These are phyloP conservation scores for Elsinoe australis DNA, from an alignment of 2,329 filamentous ascomycete genomes.

Conservation along the genomic window DNA sequence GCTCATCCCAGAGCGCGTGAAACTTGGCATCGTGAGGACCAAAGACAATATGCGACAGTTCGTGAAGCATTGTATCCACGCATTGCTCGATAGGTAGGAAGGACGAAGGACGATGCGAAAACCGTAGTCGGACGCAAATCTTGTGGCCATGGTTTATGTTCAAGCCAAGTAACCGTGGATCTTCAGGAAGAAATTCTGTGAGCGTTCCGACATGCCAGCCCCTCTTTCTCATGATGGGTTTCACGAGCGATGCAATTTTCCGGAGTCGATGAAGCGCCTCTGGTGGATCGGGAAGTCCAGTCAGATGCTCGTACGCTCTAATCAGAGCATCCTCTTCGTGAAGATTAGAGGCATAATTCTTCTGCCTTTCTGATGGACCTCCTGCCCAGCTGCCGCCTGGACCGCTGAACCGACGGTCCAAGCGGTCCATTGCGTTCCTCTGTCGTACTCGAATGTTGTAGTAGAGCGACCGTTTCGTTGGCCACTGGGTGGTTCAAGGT, in stretches of 20 bases:
- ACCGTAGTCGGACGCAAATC: conserved; percentile 75
- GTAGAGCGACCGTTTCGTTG: neutral
- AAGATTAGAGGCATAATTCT: conserved; percentile 32
- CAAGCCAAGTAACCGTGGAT: conserved; percentile 67
- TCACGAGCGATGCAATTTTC: conserved; percentile 79
- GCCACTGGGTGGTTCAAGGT: neutral
- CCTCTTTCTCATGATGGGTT: conserved; percentile 86
- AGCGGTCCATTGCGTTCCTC: conserved; percentile 11
- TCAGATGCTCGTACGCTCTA: conserved; percentile 44
- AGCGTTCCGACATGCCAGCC: conserved; percentile 72
- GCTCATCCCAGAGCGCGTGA: conserved; percentile 78
- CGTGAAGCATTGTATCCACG: conserved; percentile 87
- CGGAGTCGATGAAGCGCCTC: conserved; percentile 55
- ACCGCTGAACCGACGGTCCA: conserved; percentile 16
- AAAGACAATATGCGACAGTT: conserved; percentile 79
- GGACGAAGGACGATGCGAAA: conserved; percentile 62
- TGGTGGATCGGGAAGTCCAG: conserved; percentile 37
- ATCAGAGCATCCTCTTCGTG: conserved; percentile 43
- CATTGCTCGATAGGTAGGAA: conserved; percentile 76
- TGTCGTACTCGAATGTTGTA: neutral
- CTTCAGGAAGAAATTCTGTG: conserved; percentile 74
- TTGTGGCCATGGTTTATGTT: conserved; percentile 70
- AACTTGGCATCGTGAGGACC: conserved; percentile 79
- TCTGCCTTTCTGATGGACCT: conserved; percentile 29
- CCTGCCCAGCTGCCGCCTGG: conserved; percentile 20